phyloP scores from a whole-genome alignment of 2,329 filamentous ascomycete species.

The Neurospora sp. region DNA sequence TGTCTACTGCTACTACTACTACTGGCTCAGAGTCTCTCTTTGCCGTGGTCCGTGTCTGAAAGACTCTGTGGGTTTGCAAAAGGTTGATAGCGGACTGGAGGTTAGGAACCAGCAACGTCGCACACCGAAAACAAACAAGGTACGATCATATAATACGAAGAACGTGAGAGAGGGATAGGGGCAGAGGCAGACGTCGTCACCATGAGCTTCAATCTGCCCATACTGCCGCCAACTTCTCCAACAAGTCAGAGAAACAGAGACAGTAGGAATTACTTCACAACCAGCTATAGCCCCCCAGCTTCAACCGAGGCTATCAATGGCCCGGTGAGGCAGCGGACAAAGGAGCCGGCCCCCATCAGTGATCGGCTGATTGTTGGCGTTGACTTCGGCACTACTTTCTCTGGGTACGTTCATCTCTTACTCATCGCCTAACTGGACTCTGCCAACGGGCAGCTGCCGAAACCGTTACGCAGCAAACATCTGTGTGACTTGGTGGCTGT shows the following conservation, averaged over 20 bases:
- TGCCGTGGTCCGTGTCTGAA: neutral
- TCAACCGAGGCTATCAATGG: conserved; percentile 55
- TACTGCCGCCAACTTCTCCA: conserved; percentile 32
- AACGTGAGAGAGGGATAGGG: neutral
- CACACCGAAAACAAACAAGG: neutral
- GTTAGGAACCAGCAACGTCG: neutral
- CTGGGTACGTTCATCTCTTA: conserved; percentile 46
- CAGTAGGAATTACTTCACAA: conserved; percentile 47
- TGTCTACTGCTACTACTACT: neutral
- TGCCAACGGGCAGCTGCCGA: neutral
- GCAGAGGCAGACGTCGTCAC: conserved; percentile 13
- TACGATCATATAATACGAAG: neutral
- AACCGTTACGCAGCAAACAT: neutral
- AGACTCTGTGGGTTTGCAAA: neutral
- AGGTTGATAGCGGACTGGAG: neutral
- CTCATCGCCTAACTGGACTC: neutral
- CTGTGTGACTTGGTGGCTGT: neutral
- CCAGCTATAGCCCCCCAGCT: conserved; percentile 39
- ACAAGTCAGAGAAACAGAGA: conserved; percentile 42
- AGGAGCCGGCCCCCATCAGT: conserved; percentile 40
- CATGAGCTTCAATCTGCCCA: conserved; percentile 43
- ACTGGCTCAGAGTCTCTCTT: neutral
- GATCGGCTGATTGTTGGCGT: conserved; percentile 68
- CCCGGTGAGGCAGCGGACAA: conserved; percentile 45
- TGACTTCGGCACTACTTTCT: conserved; percentile 80